Percentiles rank a stretch among this genome's conserved stretches.
Evolutionary conservation across 495 filamentous ascomycete species (phyloP).

Genomic region (Platismatia glauca): DNA sequence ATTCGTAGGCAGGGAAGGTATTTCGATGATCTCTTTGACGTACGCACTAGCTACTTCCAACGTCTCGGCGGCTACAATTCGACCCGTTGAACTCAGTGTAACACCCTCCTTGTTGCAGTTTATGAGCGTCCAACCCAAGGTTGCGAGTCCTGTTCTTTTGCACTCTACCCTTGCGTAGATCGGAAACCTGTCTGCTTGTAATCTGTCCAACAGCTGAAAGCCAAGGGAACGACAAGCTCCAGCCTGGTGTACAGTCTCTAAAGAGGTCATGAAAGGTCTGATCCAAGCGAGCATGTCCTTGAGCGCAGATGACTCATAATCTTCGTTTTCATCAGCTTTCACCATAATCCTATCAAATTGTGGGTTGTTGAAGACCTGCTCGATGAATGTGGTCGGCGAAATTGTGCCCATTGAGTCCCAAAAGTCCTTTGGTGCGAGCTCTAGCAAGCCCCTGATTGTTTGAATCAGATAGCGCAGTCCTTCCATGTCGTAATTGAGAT

Average conservation of each 20-base stretch:
- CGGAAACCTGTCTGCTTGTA: slow-evolving; percentile 46
- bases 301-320: slow-evolving; percentile 45
- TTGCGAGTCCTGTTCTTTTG: slow-evolving; percentile 41
- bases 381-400: slow-evolving; percentile 61
- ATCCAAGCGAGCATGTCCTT: slow-evolving; percentile 65
- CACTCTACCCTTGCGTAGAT: slow-evolving; percentile 40
- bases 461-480: slow-evolving; percentile 54
- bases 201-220: slow-evolving; percentile 56
- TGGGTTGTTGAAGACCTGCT: slow-evolving; percentile 65
- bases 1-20: slow-evolving; percentile 22
- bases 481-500: slow-evolving; percentile 53
- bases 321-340: slow-evolving; percentile 45
- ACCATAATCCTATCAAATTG: slow-evolving; percentile 54
- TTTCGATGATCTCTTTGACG: slow-evolving; percentile 37
- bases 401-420: slow-evolving; percentile 80
- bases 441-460: slow-evolving; percentile 56
- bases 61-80: slow-evolving; percentile 45
- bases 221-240: slow-evolving; percentile 64
- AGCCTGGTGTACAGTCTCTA: slow-evolving; percentile 58
- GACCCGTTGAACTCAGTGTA: slow-evolving; percentile 40
- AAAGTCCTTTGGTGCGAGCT: slow-evolving; percentile 66
- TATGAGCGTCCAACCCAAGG: slow-evolving; percentile 43
- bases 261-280: slow-evolving; percentile 61
- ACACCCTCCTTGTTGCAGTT: slow-evolving; percentile 45
- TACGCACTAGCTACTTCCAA: slow-evolving; percentile 43